phyloP scores from a whole-genome alignment of 345 rosid species.

The Citrus hindsii region DNA sequence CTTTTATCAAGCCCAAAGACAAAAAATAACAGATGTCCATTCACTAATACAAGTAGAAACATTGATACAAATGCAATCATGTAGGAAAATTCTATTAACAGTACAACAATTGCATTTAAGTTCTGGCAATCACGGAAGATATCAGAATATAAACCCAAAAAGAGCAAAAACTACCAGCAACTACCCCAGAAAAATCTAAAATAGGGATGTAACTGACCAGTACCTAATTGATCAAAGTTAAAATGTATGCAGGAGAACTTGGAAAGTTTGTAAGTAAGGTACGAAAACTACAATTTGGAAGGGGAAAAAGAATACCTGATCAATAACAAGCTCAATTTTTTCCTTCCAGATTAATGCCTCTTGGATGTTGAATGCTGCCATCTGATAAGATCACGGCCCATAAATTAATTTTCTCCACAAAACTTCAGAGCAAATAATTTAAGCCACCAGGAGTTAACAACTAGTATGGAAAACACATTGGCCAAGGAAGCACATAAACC shows the following conservation, averaged over 20 bases:
- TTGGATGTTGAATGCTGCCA: constrained; percentile 99
- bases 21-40: neutral
- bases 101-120: neutral
- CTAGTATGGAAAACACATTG: neutral
- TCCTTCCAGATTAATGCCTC: constrained; percentile 94
- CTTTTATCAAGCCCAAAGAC: neutral
- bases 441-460: neutral
- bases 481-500: neutral
- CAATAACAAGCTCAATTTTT: constrained; percentile 82
- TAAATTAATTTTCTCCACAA: constrained; percentile 14
- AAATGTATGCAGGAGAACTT: neutral
- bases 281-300: neutral
- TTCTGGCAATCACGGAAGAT: neutral
- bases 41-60: neutral
- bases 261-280: neutral
- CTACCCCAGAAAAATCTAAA: neutral
- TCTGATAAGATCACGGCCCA: constrained; percentile 46
- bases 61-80: neutral
- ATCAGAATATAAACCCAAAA: neutral
- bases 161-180: neutral
- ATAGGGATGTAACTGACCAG: neutral
- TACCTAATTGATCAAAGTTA: neutral
- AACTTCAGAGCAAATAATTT: constrained; percentile 9
- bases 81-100: neutral
- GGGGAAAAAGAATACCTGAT: constrained; percentile 58